Evolutionary conservation across 768 basidiomycete species (phyloP), one percentile per base, ranked within the genome.

Genomic region (Macrolepiota fuliginosa): DNA sequence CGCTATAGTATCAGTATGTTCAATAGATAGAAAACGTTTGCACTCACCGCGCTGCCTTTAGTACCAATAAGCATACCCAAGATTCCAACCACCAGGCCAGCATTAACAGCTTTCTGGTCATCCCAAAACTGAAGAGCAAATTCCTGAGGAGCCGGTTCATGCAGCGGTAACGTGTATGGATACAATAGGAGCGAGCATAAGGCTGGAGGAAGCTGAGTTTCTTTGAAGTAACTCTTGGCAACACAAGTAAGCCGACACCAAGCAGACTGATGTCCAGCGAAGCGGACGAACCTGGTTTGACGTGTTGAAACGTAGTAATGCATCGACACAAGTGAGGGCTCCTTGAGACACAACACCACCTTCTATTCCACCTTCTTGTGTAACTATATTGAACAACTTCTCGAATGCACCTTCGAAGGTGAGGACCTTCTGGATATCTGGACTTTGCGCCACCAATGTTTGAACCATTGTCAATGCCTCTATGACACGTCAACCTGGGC

Each of bases 51-150:
- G 67, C 79, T 77, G 55, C 87, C 87, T 70, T 91, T 90, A 42
- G 83, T 83, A n/a, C 83, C 81, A 36, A 94, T 81, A 9, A 98
- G 83, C 80, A 96, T 91, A 2, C 93, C 88, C 66, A 98, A 86
- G 62, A 97, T 85, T 19, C 87, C 87, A 2, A 98, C 77, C 7
- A 93, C 85, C n/a, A 94, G 75, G 0, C 83, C 80, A 1, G 88
- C 86, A 69, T 97, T 98, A 24, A 83, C 74, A n/a, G 83, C 75
- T 73, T 98, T 99, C 72, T 94, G 91, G 45, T 87, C 83, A 65
- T 96, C 93, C 97, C 97, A 99, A 73, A 94, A 94, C 71, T 99
- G 97, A 49, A 98, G 76, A 1, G 95, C 90, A 73, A 98, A 98
- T 64, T 92, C 90, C 71, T 97, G 92, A 1, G 89, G 91, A n/a